Evolutionary conservation across 805 yeast species (phyloP), one percentile per base, ranked within the genome.

Genomic region (Komagataella pseudopastoris): DNA sequence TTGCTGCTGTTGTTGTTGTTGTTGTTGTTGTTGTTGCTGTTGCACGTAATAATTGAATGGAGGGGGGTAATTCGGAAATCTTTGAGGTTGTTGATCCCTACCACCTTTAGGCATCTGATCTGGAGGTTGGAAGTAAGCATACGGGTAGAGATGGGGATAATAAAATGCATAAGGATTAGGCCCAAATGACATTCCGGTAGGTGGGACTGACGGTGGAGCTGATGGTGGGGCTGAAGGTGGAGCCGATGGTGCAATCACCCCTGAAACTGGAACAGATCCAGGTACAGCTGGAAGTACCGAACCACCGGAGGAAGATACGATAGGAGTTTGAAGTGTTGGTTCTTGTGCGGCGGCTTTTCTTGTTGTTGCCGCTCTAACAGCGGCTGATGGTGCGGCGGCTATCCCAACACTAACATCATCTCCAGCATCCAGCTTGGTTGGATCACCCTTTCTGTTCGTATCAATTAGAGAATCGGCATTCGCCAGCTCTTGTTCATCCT

Each of bases 21-120:
- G 50, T 43, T 36, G 50, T 17, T 49, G 50, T n/a, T 22, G 23
- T 18, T 49, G 45, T 12, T 43, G 24, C 16, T 49, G 50, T 14
- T 14, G 22, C 20, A 17, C 46, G 46, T 39, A 49, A 43, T 49
- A 49, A 23, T 44, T 44, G 24, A 20, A 49, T 16, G 50, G 46
- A 6, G 50, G 50, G 5, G 50, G 50, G 50, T 49, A 49, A 7
- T 22, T 39, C 18, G 44, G 44, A 36, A 20, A 49, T 30, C 50
- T 39, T 30, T 30, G 39, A 8, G n/a, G 39, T 30, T 30, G 39
- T 30, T 30, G 39, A 30, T 30, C 39, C 3, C 39, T 30, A 30
- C 14, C 39, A 10, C 39, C 39, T 30, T 30, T 30, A 8, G 39
- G 39, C 14, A 30, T 30, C 14, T 30, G 39, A 30, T 30, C 39